Conservation (phyloP, 768 basidiomycete genomes). For the Dioszegia aurantiaca region DNA sequence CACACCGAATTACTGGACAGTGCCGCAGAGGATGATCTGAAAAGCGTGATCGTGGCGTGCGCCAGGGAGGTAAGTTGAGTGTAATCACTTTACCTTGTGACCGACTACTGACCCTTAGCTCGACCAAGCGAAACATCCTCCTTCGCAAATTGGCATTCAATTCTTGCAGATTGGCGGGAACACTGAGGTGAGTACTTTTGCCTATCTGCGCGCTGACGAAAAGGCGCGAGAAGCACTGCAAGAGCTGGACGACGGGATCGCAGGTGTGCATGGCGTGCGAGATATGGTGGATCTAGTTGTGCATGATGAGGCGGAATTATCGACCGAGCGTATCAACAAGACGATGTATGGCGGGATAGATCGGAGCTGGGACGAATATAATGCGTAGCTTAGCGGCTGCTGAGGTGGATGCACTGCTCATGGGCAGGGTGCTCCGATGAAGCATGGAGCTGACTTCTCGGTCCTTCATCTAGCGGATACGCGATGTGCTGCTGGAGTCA, state of each 20-base stretch:
- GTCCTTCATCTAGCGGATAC: no score
- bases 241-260: slow-evolving; percentile 64
- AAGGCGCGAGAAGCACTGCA: slow-evolving; percentile 55
- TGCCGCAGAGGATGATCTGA: slow-evolving; percentile 54
- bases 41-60: slow-evolving; percentile 52
- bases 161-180: slow-evolving; percentile 67
- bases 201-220: no score
- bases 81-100: neutral
- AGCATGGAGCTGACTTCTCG: no score
- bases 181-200: slow-evolving; percentile 38
- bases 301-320: slow-evolving; percentile 55
- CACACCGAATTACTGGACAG: slow-evolving; percentile 37
- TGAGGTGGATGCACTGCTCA: no score
- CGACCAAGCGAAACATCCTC: slow-evolving; percentile 58
- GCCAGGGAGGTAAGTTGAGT: slow-evolving; percentile 52
- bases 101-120: slow-evolving; percentile 44
- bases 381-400: neutral
- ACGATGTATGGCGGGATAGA: slow-evolving; percentile 68
- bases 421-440: no score
- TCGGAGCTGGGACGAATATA: slow-evolving; percentile 12
- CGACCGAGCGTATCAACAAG: slow-evolving; percentile 60
- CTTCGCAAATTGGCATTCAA: slow-evolving; percentile 65
- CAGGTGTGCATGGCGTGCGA: slow-evolving; percentile 53
- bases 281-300: slow-evolving; percentile 73
- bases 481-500: no score